phyloP scores from a whole-genome alignment of 768 basidiomycete species.

The Exsudoporus frostii region DNA sequence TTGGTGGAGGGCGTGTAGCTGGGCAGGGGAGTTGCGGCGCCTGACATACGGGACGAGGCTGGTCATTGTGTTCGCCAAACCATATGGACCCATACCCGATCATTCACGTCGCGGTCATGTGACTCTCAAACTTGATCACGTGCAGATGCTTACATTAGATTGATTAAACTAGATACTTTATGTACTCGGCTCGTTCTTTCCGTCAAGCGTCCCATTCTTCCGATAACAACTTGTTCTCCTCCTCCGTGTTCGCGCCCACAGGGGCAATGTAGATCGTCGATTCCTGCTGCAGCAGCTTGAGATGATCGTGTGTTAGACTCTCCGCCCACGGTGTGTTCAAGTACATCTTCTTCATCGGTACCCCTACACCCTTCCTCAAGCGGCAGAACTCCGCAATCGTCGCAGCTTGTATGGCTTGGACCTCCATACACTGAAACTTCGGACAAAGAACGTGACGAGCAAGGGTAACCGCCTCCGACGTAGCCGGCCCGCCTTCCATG shows the following conservation, averaged over 20 bases:
- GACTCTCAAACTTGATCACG: conserved; percentile 20
- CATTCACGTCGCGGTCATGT: conserved; percentile 28
- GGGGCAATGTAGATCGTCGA: conserved; percentile 27
- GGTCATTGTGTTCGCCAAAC: conserved; percentile 5
- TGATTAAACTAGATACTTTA: conserved; percentile 1
- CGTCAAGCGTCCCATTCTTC: conserved; percentile 14
- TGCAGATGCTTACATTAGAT: background rate
- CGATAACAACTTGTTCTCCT: conserved; percentile 39
- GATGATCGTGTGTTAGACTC: conserved; percentile 17
- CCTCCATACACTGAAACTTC: conserved; percentile 44
- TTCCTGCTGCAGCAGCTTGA: conserved; percentile 28
- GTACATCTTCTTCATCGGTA: conserved; percentile 52
- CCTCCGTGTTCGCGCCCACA: conserved; percentile 41
- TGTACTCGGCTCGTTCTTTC: background rate
- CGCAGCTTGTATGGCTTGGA: conserved; percentile 35
- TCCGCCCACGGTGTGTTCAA: conserved; percentile 34
- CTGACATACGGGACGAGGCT: conserved; percentile 26
- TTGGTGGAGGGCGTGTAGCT: conserved; percentile 34
- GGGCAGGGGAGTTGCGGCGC: conserved; percentile 32
- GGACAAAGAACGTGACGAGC: conserved; percentile 38
- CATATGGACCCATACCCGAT: conserved; percentile 19
- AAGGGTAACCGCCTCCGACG: conserved; percentile 5
- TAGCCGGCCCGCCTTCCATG: conserved; percentile 1
- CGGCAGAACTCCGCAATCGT: conserved; percentile 36
- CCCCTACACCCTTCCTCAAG: conserved; percentile 36